Evolutionary conservation across 2,329 filamentous ascomycete species (phyloP).

Genomic region (Microcyclospora tardicrescens): DNA sequence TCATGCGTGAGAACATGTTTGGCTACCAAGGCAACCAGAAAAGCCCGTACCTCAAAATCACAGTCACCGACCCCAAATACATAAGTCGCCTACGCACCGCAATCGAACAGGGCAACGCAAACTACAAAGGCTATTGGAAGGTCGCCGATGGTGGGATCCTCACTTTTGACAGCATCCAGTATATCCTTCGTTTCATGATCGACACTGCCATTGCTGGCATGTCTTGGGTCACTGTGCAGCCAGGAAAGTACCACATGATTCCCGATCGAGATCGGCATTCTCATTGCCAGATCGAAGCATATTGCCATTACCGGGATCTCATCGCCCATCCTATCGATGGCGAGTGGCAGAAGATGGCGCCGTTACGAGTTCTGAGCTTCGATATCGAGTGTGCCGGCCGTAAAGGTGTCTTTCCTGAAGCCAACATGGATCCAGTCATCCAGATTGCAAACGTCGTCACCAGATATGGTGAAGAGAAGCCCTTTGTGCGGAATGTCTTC

Average conservation of each 20-base stretch:
- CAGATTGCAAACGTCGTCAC: slow-evolving; percentile 97
- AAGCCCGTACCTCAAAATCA: slow-evolving; percentile 86
- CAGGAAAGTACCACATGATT: slow-evolving; percentile 59
- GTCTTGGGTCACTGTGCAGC: slow-evolving; percentile 88
- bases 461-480: slow-evolving; percentile 84
- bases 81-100: slow-evolving; percentile 62
- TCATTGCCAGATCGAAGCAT: slow-evolving; percentile 91
- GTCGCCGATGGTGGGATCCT: slow-evolving; percentile 56
- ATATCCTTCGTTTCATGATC: slow-evolving; percentile 93
- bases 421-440: slow-evolving; percentile 84
- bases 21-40: slow-evolving; percentile 89
- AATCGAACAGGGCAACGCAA: slow-evolving; percentile 64
- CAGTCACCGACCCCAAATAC: slow-evolving; percentile 75
- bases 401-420: slow-evolving; percentile 93
- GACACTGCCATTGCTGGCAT: slow-evolving; percentile 90
- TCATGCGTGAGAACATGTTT: slow-evolving; percentile 80
- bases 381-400: slow-evolving; percentile 98
- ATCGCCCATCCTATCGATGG: slow-evolving; percentile 79
- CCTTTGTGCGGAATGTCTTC: slow-evolving; percentile 93
- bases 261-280: slow-evolving; percentile 58
- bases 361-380: slow-evolving; percentile 81
- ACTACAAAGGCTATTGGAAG: slow-evolving; percentile 87
- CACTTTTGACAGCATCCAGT: slow-evolving; percentile 94
- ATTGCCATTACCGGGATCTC: slow-evolving; percentile 67
- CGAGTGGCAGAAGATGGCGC: slow-evolving; percentile 97